A percentile compares a stretch with the other conserved stretches of the same genome.
Evolutionary conservation across 2,329 filamentous ascomycete genomes (phyloP).

Genomic region (Fusarium floridanum): DNA sequence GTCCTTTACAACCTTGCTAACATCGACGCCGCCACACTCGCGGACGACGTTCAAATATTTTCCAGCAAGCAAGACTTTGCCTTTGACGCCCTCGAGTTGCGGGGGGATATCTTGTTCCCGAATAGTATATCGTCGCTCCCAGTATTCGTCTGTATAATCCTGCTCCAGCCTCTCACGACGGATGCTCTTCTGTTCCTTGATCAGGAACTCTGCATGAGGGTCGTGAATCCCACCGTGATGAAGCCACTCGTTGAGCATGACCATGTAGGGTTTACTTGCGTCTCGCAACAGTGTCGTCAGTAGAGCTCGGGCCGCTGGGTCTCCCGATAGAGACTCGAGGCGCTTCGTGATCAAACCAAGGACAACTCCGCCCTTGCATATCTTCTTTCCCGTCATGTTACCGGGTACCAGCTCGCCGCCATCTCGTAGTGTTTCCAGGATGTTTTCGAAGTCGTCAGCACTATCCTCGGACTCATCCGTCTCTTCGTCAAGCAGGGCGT

Average conservation of each 20-base stretch:
- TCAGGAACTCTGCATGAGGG: slow-evolving; percentile 91
- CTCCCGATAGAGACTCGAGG: slow-evolving; percentile 90
- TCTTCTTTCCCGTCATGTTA: slow-evolving; percentile 86
- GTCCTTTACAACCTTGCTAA: slow-evolving; percentile 88
- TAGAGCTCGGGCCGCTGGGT: slow-evolving; percentile 86
- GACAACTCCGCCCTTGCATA: slow-evolving; percentile 98
- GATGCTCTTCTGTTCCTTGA: slow-evolving; percentile 97
- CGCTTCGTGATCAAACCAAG: slow-evolving; percentile 87
- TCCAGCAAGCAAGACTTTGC: slow-evolving; percentile 93
- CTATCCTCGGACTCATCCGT: slow-evolving; percentile 79
- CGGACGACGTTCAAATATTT: slow-evolving; percentile 98
- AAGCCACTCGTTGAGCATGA: slow-evolving; percentile 98
- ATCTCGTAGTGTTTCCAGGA: slow-evolving; percentile 89
- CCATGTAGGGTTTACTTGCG: slow-evolving; percentile 94
- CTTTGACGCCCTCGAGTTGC: slow-evolving; percentile 89
- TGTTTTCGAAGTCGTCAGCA: slow-evolving; percentile 89
- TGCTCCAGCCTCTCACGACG: slow-evolving; percentile 90
- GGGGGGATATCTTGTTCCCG: slow-evolving; percentile 92
- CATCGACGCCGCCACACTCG: slow-evolving; percentile 95
- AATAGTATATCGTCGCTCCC: slow-evolving; percentile 97
- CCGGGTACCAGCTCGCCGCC: slow-evolving; percentile 85
- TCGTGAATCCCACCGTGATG: slow-evolving; percentile 97
- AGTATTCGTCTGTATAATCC: slow-evolving; percentile 99
- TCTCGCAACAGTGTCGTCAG: slow-evolving; percentile 87
- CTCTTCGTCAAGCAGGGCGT: slow-evolving; percentile 87